Base-by-base conservation (phyloP, 176 grass and related monocot species). In the Aegilops tauschii region DNA sequence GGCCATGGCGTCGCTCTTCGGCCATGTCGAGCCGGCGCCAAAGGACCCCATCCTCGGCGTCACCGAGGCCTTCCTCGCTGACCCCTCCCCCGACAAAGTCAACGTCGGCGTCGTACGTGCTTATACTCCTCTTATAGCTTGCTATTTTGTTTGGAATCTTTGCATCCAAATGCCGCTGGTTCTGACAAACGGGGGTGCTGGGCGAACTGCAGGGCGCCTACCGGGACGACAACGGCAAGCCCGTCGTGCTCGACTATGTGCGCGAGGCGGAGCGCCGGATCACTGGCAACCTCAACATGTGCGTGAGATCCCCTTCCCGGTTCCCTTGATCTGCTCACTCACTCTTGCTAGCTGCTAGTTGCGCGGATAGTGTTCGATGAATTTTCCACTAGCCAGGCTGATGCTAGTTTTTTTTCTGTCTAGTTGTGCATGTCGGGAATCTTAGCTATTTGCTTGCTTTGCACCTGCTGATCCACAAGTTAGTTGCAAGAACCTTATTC, bases 31-130 rank as follows among this genome's bases (percentile, higher is more conserved):
- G 76, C 96, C 93, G 54, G 93, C 96, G 35, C 64, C 96, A 66
- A 98, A 96, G 87, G 96, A 96, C 89, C 93, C 96, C 30, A 98
- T 98, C 88, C 93, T 96, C 82, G 96, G 93, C 31, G 93, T 98
- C 87, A 98, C 93, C 61, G 96, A 98, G 88, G 96, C 96, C 32
- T 96, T 94, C 90, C 93, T 98, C 88, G 92, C 93, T 25, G 96
- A 98, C 90, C 86, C 87, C 3, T 91, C 88, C 23, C 87, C 92
- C 9, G 82, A 94, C 40, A 98, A 98, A 90, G 88, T 96, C 18
- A 98, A 98, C 88, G 88, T 98, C 79, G 90, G 96, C 65, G 93
- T 96, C 54, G 96, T 98, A 80, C 21, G 89, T 92, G 39, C 5
- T 21, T 18, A 27, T 78, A 6, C 82, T 39, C 1, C 0, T 11